Evolutionary conservation across 768 basidiomycete genomes (phyloP).

Genomic region (Lactifluus piperatus): DNA sequence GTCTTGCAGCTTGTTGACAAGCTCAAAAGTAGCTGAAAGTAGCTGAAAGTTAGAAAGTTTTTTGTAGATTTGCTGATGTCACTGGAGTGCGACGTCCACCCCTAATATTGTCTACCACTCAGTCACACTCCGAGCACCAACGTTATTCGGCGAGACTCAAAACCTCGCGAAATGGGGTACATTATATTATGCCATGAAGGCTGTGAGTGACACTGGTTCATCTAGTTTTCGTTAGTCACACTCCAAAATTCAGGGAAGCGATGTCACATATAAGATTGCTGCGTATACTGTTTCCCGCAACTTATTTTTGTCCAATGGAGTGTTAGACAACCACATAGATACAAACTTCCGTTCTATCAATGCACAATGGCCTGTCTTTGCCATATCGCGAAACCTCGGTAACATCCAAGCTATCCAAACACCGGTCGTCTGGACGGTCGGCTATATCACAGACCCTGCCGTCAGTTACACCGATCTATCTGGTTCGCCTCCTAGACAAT

Average conservation of each 20-base stretch:
- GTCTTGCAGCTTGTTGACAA: too few species aligned
- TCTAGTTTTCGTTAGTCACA: neutral
- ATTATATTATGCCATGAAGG: conserved; percentile 16
- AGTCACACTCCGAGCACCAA: neutral
- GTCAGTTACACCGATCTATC: conserved; percentile 28
- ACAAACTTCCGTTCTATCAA: conserved; percentile 13
- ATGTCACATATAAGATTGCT: conserved; percentile 17
- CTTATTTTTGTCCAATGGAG: conserved; percentile 19
- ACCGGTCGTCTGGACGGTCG: conserved; percentile 25
- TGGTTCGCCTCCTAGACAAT: conserved; percentile 31
- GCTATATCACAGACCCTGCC: conserved; percentile 24
- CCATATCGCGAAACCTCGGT: conserved; percentile 25
- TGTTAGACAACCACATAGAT: conserved; percentile 9
- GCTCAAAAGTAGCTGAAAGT: too few species aligned
- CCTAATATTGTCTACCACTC: conserved; percentile 14
- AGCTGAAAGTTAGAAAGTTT: too few species aligned
- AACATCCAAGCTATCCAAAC: conserved; percentile 14
- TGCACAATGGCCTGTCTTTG: conserved; percentile 21
- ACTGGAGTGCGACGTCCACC: neutral
- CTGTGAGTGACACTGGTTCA: conserved; percentile 1
- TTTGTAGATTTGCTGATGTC: too few species aligned
- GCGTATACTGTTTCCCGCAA: conserved; percentile 9
- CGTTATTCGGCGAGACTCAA: conserved; percentile 5
- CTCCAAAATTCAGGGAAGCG: conserved; percentile 1
- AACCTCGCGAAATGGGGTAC: conserved; percentile 20